Evolutionary conservation across 1,284 basidiomycete genomes (phyloP).

Genomic region (Neolentinus lepideus): DNA sequence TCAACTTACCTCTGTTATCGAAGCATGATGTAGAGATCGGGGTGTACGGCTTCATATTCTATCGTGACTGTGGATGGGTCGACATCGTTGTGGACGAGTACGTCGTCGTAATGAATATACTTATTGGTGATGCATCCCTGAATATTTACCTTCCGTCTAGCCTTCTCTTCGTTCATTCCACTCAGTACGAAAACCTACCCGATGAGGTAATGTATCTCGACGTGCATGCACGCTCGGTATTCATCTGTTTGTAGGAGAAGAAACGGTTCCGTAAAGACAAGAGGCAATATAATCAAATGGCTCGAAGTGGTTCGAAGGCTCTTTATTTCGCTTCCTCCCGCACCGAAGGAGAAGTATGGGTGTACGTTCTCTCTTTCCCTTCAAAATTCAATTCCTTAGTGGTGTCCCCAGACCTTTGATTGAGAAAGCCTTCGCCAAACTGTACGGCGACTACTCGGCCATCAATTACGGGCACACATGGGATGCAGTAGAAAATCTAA

Average conservation of each 20-base stretch:
- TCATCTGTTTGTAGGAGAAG: constrained; percentile 23
- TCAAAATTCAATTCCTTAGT: background rate
- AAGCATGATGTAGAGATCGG: constrained; percentile 46
- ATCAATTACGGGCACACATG: constrained; percentile 30
- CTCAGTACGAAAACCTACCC: constrained; percentile 41
- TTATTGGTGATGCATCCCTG: background rate
- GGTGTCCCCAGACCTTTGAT: constrained; percentile 28
- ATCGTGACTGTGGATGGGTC: constrained; percentile 29
- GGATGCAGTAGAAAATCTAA: constrained; percentile 43
- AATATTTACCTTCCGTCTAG: constrained; percentile 15
- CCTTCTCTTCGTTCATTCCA: constrained; percentile 34
- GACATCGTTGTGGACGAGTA: constrained; percentile 40
- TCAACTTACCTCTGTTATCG: background rate
- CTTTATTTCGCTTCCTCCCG: constrained; percentile 45
- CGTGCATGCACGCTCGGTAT: background rate
- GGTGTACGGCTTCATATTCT: constrained; percentile 51
- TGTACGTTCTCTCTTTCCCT: constrained; percentile 12
- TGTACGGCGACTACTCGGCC: constrained; percentile 39
- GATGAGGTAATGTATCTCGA: background rate
- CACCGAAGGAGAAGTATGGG: constrained; percentile 41
- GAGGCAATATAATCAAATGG: constrained; percentile 34
- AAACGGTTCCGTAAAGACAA: constrained; percentile 41
- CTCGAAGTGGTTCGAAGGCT: constrained; percentile 37
- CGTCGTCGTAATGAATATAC: constrained; percentile 11
- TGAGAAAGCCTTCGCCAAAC: constrained; percentile 50